These are phyloP conservation scores for Mortierella sp. DNA, from an alignment of 371 early-diverging fungal genomes.

Conservation along the genomic window DNA sequence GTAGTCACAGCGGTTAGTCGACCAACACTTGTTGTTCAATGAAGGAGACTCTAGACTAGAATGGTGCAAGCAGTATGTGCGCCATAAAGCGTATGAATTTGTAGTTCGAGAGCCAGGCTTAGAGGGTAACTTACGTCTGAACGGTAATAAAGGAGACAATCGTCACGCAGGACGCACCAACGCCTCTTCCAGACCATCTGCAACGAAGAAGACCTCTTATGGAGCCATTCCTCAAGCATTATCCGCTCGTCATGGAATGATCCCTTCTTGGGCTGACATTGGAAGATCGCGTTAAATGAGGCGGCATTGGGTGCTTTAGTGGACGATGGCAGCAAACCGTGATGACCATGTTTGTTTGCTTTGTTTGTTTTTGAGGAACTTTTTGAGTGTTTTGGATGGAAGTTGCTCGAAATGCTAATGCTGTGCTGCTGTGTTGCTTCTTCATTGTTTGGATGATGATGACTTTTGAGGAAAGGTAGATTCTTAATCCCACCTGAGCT, in stretches of 20 bases:
- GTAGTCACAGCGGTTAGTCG: background rate
- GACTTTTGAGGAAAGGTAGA: constrained; percentile 12
- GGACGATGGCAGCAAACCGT: background rate
- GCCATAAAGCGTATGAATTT: too few relatives aligned
- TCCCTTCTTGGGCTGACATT: background rate
- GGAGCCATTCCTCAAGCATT: constrained; percentile 43
- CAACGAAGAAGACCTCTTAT: constrained; percentile 33
- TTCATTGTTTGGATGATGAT: too few relatives aligned
- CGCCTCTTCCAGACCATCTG: constrained; percentile 48
- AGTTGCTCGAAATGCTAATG: background rate
- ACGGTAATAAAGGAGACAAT: constrained; percentile 34
- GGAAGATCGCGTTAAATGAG: constrained; percentile 18
- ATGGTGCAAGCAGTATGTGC: too few relatives aligned
- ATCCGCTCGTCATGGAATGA: constrained; percentile 14
- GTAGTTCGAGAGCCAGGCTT: too few relatives aligned
- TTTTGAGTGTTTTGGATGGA: background rate
- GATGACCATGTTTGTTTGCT: background rate
- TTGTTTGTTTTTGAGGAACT: background rate
- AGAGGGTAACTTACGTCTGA: constrained; percentile 30
- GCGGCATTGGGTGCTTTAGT: background rate
- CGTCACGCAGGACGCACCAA: constrained; percentile 48
- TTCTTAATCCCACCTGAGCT: constrained; percentile 2
- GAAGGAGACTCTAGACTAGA: too few relatives aligned
- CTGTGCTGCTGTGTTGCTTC: too few relatives aligned
- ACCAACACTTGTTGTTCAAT: too few relatives aligned